Conservation (phyloP, 2,329 filamentous ascomycete species). For the Aureobasidium sp. region DNA sequence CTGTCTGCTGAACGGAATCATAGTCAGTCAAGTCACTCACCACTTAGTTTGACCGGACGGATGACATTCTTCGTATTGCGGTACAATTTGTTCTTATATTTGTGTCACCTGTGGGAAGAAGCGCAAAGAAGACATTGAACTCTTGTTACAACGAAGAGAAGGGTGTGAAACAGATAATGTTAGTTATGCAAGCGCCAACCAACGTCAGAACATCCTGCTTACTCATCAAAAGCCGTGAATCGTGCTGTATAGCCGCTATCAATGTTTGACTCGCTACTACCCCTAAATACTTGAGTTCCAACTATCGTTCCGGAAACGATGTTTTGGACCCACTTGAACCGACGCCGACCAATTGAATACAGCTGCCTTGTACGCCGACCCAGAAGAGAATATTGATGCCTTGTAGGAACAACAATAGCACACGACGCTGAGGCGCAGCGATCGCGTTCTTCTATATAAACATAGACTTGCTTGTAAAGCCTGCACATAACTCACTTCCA, state of each 20-base stretch:
- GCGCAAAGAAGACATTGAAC: too few relatives aligned
- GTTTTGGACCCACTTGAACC: background rate
- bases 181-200: too few relatives aligned
- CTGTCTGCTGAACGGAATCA: too few relatives aligned
- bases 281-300: background rate
- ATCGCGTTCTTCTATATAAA: background rate
- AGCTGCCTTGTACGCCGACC: background rate
- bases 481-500: background rate
- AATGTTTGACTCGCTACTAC: background rate
- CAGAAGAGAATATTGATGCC: background rate
- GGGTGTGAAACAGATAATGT: too few relatives aligned
- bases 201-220: background rate
- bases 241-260: background rate
- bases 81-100: too few relatives aligned
- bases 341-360: background rate
- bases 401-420: background rate
- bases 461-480: background rate
- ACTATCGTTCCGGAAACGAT: background rate
- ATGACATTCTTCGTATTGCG: too few relatives aligned
- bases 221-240: background rate
- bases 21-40: too few relatives aligned
- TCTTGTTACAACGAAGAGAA: too few relatives aligned
- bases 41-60: too few relatives aligned
- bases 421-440: background rate
- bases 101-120: too few relatives aligned